Conservation (phyloP, 1,284 basidiomycete species). For the Sanghuangporus baumii region DNA sequence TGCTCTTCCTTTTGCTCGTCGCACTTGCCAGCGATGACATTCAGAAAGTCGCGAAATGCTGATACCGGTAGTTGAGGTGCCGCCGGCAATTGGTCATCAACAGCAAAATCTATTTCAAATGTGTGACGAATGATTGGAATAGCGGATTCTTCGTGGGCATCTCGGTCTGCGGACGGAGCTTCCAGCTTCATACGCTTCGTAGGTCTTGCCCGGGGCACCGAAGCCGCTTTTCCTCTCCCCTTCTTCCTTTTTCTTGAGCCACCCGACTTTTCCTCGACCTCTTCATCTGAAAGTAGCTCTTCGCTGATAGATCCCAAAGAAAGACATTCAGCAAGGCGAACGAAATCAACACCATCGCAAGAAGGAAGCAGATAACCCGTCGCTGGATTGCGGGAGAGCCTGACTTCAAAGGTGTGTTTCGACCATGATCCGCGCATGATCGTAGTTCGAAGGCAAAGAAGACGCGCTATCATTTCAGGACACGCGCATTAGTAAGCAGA, state of each 20-base stretch:
- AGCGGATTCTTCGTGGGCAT: neutral
- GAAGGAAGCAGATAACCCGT: constrained; percentile 1
- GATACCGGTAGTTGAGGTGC: neutral
- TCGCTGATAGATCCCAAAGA: neutral
- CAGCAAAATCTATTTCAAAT: constrained; percentile 12
- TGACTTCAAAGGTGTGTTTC: constrained; percentile 1
- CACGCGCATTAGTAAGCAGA: neutral
- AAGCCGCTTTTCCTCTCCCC: neutral
- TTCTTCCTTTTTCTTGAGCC: constrained; percentile 4
- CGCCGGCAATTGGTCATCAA: neutral
- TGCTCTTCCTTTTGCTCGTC: constrained; percentile 3
- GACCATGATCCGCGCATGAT: constrained; percentile 9
- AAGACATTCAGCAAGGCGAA: constrained; percentile 9
- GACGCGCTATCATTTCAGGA: neutral
- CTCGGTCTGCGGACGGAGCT: neutral
- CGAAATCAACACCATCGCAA: constrained; percentile 1
- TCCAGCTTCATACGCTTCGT: constrained; percentile 7
- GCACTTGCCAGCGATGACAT: neutral
- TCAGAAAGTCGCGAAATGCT: neutral
- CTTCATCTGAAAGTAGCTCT: neutral
- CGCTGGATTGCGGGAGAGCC: neutral
- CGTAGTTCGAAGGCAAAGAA: neutral
- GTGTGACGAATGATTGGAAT: constrained; percentile 10
- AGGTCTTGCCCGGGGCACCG: neutral
- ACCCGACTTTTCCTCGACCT: neutral